A percentile compares a stretch with the other conserved stretches of the same genome.
phyloP scores from a whole-genome alignment of 441 rosid genomes.

The Gossypium laxum region DNA sequence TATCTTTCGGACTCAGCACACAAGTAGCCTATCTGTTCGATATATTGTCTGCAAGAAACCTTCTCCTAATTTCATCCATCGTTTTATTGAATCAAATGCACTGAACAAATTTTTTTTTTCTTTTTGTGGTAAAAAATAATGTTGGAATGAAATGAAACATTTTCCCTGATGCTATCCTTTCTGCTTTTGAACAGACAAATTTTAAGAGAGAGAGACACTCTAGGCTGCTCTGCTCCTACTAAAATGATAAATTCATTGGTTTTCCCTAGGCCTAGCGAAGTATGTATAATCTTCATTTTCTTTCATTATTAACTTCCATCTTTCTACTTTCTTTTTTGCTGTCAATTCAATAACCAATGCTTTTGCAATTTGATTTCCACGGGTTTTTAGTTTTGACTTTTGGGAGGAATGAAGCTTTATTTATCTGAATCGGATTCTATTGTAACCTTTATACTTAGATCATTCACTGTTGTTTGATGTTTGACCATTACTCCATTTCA shows the following conservation, averaged over 20 bases:
- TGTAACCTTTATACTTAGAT: neutral
- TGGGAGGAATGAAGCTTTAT: neutral
- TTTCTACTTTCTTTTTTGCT: neutral
- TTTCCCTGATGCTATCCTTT: neutral
- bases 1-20: neutral
- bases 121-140: neutral
- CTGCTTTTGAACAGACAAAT: constrained; percentile 3
- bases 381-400: neutral
- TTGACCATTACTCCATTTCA: neutral
- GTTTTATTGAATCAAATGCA: neutral
- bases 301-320: neutral
- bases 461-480: neutral
- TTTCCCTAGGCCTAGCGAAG: neutral
- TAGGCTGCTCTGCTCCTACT: neutral
- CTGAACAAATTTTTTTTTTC: neutral
- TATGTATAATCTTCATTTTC: neutral
- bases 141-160: neutral
- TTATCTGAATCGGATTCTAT: neutral
- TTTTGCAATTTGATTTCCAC: neutral
- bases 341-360: neutral
- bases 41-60: neutral
- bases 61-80: neutral
- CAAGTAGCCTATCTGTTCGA: neutral
- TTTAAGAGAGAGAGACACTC: neutral
- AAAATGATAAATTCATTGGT: constrained; percentile 3